Conservation (phyloP, 495 filamentous ascomycete genomes). For the Zalerion maritima region DNA sequence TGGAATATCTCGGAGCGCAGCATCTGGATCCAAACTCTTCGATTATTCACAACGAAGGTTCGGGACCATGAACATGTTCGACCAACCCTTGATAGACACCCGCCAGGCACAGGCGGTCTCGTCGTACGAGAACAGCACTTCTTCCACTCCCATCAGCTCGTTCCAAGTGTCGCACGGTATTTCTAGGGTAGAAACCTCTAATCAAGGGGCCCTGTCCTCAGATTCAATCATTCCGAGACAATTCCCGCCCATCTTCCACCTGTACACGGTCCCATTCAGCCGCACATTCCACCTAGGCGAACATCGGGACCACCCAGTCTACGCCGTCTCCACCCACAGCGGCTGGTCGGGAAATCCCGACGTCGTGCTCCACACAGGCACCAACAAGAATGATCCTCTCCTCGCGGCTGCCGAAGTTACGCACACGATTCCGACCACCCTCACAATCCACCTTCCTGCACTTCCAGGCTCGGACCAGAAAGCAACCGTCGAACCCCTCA, state of each 20-base stretch:
- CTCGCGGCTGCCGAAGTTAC: conserved; percentile 8
- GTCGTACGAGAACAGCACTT: too few relatives aligned
- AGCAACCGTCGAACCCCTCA: conserved; percentile 5
- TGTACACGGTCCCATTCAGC: conserved; percentile 9
- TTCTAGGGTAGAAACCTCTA: too few relatives aligned
- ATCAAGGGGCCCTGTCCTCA: too few relatives aligned
- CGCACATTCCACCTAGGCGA: conserved; percentile 10
- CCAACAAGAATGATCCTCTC: conserved; percentile 2
- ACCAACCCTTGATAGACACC: too few relatives aligned
- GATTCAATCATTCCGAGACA: too few relatives aligned
- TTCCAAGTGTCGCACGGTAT: too few relatives aligned
- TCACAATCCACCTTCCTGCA: conserved; percentile 6
- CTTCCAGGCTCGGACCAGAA: conserved; percentile 2
- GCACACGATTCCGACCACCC: not conserved
- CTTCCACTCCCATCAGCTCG: too few relatives aligned
- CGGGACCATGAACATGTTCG: too few relatives aligned
- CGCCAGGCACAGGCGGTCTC: too few relatives aligned
- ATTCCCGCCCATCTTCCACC: conserved; percentile 14
- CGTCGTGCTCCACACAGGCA: conserved; percentile 13
- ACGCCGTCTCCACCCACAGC: conserved; percentile 9
- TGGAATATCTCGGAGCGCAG: too few relatives aligned
- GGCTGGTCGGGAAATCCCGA: conserved; percentile 6
- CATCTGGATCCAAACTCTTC: too few relatives aligned
- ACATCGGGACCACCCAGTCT: conserved; percentile 11
- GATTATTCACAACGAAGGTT: too few relatives aligned